phyloP scores from a whole-genome alignment of 2,329 filamentous ascomycete genomes.

The Teratosphaeria epicoccoides region DNA sequence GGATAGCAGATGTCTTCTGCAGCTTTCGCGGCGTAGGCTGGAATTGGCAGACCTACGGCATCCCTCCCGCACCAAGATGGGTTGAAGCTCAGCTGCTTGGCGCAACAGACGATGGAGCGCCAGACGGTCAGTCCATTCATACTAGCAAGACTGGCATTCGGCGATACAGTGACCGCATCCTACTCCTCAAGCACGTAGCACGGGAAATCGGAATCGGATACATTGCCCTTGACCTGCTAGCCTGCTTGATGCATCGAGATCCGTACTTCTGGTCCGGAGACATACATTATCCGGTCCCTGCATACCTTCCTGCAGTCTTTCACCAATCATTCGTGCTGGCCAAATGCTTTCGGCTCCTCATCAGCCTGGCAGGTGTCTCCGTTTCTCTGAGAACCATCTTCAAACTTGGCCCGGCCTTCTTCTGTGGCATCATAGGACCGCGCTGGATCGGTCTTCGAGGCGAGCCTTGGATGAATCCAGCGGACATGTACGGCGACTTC shows the following conservation, averaged over 20 bases:
- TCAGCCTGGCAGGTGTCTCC: conserved; percentile 49
- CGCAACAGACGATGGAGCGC: conserved; percentile 15
- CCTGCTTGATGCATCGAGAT: conserved; percentile 60
- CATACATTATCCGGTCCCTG: conserved; percentile 27
- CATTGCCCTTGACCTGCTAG: conserved; percentile 58
- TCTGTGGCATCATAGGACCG: conserved; percentile 47
- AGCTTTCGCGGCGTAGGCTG: conserved; percentile 51
- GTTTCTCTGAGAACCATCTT: conserved; percentile 52
- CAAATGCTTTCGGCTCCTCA: conserved; percentile 44
- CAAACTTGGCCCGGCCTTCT: conserved; percentile 50
- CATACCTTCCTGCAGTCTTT: conserved; percentile 35
- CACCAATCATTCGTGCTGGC: conserved; percentile 37
- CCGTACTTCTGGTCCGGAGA: conserved; percentile 55
- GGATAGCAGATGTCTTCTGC: conserved; percentile 46
- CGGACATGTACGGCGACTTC: conserved; percentile 44
- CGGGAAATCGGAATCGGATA: conserved; percentile 47
- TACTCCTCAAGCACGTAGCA: conserved; percentile 26
- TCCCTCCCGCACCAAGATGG: conserved; percentile 34
- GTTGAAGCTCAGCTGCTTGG: conserved; percentile 29
- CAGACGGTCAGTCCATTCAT: conserved; percentile 5
- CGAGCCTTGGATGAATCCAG: conserved; percentile 51
- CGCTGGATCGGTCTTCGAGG: conserved; percentile 49
- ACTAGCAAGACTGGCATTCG: conserved; percentile 26
- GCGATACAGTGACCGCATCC: conserved; percentile 25
- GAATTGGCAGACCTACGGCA: conserved; percentile 45